Evolutionary conservation across 768 basidiomycete species (phyloP).

Genomic region (Tylopilus sp.): DNA sequence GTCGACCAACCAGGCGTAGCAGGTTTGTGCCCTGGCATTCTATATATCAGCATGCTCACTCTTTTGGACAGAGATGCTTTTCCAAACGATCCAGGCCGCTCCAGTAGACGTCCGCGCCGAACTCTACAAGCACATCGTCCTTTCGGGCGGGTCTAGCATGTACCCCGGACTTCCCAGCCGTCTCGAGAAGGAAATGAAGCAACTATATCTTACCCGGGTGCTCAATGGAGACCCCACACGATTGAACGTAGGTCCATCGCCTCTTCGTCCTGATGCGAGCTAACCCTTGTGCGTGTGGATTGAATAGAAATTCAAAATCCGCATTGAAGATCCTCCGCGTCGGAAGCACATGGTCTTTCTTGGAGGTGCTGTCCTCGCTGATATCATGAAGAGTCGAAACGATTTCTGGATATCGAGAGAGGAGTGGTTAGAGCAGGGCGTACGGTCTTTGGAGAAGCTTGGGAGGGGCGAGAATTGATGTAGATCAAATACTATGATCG

Average conservation of each 20-base stretch:
- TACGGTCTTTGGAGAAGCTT: constrained; percentile 79
- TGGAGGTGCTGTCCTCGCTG: constrained; percentile 96
- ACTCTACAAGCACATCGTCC: constrained; percentile 96
- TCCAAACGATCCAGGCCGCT: constrained; percentile 90
- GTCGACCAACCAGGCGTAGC: constrained; percentile 96
- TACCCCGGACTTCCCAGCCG: constrained; percentile 97
- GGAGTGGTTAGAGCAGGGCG: constrained; percentile 94
- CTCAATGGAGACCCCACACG: constrained; percentile 79
- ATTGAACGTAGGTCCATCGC: constrained; percentile 64
- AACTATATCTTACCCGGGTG: constrained; percentile 92
- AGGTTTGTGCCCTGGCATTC: constrained; percentile 44
- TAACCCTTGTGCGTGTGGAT: not conserved
- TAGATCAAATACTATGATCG: too few relatives aligned
- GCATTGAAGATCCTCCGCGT: constrained; percentile 96
- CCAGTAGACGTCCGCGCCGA: constrained; percentile 88
- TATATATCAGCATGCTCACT: not conserved
- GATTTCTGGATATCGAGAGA: constrained; percentile 95
- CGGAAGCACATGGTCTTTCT: constrained; percentile 99
- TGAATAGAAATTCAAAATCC: constrained; percentile 95
- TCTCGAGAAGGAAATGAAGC: constrained; percentile 99
- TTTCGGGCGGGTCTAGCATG: constrained; percentile 98
- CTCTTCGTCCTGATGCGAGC: not conserved
- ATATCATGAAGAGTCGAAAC: constrained; percentile 94
- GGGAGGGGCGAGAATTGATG: constrained; percentile 56
- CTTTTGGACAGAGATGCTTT: constrained; percentile 75